Evolutionary conservation across 1,284 basidiomycete species (phyloP).

Genomic region (Pseudozyma hubeiensis): DNA sequence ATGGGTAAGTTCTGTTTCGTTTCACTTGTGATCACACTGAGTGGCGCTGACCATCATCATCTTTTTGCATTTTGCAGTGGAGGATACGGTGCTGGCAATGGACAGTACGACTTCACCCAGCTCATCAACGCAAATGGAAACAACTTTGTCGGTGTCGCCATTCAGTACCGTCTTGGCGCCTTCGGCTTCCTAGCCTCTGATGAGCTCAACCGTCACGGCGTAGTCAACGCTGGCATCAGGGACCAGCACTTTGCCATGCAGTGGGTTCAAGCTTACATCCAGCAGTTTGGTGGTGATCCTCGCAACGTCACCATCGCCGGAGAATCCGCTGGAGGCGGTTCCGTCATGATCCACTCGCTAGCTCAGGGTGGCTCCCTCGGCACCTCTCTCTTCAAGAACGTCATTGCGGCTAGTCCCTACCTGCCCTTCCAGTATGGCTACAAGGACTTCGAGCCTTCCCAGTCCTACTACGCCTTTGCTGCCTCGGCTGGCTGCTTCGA

Average conservation of each 20-base stretch:
- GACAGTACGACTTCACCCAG: constrained; percentile 34
- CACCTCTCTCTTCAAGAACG: constrained; percentile 28
- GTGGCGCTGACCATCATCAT: not conserved
- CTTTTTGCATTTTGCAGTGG: constrained; percentile 2
- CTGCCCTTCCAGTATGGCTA: constrained; percentile 28
- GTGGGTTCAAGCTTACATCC: constrained; percentile 53
- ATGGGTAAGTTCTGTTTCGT: constrained; percentile 14
- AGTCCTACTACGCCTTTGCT: constrained; percentile 35
- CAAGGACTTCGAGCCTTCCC: constrained; percentile 31
- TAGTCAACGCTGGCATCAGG: constrained; percentile 44
- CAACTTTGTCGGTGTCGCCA: constrained; percentile 69
- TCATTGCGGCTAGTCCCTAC: constrained; percentile 37
- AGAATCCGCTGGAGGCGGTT: constrained; percentile 44
- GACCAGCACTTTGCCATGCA: constrained; percentile 51
- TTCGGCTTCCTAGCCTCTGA: constrained; percentile 53
- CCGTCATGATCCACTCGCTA: constrained; percentile 40
- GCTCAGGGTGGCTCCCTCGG: constrained; percentile 26
- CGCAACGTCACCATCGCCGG: constrained; percentile 47
- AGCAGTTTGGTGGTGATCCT: constrained; percentile 50
- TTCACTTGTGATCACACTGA: not conserved
- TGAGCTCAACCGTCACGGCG: constrained; percentile 25
- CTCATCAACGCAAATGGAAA: constrained; percentile 46
- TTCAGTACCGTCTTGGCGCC: constrained; percentile 73
- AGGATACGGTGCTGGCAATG: constrained; percentile 40
- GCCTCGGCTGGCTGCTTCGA: constrained; percentile 30